These are phyloP conservation scores for Amesomyces nigricolor DNA, from an alignment of 2,329 filamentous ascomycete genomes.

Conservation along the genomic window DNA sequence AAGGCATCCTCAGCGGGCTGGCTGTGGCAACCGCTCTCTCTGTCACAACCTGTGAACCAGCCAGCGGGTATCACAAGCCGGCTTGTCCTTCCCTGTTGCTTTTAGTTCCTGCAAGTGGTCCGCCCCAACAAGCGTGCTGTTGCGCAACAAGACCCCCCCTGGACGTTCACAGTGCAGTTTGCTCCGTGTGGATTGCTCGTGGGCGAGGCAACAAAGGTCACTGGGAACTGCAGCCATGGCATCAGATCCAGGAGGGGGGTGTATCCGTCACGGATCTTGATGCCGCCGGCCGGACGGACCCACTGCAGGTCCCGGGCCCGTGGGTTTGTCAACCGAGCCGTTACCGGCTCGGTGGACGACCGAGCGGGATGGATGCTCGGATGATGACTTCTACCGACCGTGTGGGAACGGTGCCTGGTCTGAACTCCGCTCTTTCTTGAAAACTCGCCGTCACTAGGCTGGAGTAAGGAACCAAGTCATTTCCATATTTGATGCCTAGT, in stretches of 20 bases:
- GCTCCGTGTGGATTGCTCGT: constrained; percentile 7
- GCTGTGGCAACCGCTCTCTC: neutral
- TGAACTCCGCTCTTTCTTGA: too few relatives aligned
- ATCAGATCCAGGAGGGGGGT: neutral
- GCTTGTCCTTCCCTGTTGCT: neutral
- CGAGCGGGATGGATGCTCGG: too few relatives aligned
- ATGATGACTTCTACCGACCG: too few relatives aligned
- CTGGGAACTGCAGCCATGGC: neutral
- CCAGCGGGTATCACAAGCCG: constrained; percentile 2
- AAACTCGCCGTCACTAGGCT: too few relatives aligned
- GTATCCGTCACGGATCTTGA: too few relatives aligned
- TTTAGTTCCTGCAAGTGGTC: constrained; percentile 3
- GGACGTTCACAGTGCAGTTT: constrained; percentile 7
- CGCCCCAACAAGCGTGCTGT: neutral
- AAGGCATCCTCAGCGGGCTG: neutral
- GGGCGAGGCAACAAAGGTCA: neutral
- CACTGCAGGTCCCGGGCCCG: neutral
- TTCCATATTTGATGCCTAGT: too few relatives aligned
- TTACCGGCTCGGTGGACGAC: too few relatives aligned
- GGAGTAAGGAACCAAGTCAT: too few relatives aligned
- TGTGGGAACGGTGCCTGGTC: too few relatives aligned
- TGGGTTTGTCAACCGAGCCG: too few relatives aligned
- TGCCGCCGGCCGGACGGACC: neutral
- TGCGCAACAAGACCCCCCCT: constrained; percentile 1
- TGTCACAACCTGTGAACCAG: neutral